Conservation (phyloP, 305 asterid species). For the Rubia balearica region DNA sequence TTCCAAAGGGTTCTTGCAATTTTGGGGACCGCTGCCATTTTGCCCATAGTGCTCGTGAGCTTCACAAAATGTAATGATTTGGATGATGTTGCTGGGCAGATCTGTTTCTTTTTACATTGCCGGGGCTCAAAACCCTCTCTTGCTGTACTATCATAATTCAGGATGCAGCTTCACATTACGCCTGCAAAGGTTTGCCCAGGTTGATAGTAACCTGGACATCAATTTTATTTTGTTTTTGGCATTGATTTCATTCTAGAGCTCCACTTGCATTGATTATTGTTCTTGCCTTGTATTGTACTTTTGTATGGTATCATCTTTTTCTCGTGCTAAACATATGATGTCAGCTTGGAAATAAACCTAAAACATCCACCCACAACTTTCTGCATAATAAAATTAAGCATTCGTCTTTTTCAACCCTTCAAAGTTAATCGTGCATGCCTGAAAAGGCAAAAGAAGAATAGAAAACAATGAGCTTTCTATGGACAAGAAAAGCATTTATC, state of each 20-base stretch:
- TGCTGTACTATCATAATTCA: background rate
- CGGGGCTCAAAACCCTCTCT: background rate
- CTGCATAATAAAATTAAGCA: background rate
- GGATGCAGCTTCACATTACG: background rate
- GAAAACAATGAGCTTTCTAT: background rate
- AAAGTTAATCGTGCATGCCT: background rate
- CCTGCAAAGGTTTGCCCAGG: background rate
- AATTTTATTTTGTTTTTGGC: too few relatives aligned
- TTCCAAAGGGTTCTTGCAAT: constrained; percentile 45
- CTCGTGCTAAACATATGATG: background rate
- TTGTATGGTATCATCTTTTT: too few relatives aligned
- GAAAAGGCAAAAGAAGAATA: background rate
- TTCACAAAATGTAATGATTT: constrained; percentile 20
- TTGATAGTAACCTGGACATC: background rate
- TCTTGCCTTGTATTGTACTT: background rate
- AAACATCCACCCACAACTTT: background rate
- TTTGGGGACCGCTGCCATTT: constrained; percentile 64
- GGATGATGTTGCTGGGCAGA: background rate
- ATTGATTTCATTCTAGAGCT: background rate
- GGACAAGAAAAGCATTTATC: background rate
- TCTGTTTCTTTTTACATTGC: background rate
- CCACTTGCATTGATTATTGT: background rate
- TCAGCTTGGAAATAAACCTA: background rate
- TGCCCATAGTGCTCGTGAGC: constrained; percentile 50
- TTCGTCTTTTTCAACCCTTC: background rate